These are phyloP conservation scores for Suillus hirtellus DNA, from an alignment of 768 basidiomycete species.

Conservation along the genomic window DNA sequence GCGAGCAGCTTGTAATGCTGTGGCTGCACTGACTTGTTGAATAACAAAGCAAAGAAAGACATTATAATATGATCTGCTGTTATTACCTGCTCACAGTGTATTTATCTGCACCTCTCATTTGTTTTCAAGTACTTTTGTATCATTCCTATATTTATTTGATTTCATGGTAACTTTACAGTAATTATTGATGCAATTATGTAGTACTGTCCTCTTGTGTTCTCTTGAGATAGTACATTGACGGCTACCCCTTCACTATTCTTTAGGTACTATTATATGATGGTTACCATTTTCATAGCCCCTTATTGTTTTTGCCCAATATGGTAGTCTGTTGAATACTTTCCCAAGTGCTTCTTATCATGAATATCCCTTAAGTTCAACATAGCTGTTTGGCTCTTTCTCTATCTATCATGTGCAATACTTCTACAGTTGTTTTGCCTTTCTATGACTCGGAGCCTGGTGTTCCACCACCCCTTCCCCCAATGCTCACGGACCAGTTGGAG, in stretches of 20 bases:
- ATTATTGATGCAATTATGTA: no score
- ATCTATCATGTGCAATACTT: slow-evolving; percentile 2
- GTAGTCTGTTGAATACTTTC: neutral
- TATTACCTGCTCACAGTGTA: neutral
- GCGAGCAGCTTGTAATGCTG: neutral
- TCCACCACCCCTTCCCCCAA: no score
- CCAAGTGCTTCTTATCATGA: neutral
- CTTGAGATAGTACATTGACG: neutral
- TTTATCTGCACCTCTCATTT: neutral
- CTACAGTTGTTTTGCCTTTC: neutral
- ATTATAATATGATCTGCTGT: neutral
- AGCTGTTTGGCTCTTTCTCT: neutral
- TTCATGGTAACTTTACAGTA: neutral
- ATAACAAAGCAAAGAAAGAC: neutral
- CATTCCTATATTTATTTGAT: neutral
- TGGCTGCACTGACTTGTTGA: neutral
- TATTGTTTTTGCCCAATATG: neutral
- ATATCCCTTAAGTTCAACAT: neutral
- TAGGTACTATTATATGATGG: no score
- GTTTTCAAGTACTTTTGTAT: slow-evolving; percentile 1
- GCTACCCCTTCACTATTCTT: no score
- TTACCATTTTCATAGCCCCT: neutral
- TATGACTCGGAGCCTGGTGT: no score
- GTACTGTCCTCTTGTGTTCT: no score
- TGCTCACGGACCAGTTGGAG: slow-evolving; percentile 7